Evolutionary conservation across 108 stramenopile species (phyloP).

Genomic region (Conticribra weissflogii): DNA sequence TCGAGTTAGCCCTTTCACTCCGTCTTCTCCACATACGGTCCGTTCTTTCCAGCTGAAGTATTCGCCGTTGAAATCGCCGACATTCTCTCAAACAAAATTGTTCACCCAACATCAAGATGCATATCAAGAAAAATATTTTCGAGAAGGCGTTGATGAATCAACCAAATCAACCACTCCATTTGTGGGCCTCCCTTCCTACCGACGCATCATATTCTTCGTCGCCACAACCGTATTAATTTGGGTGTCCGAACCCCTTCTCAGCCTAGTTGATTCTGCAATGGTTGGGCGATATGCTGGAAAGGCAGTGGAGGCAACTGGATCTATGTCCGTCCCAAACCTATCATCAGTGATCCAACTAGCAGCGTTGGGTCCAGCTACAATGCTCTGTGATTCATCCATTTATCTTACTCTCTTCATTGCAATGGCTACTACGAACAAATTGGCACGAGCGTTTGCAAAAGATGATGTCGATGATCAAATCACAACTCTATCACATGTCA

Average conservation of each 20-base stretch:
- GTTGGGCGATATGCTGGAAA: slow-evolving; percentile 72
- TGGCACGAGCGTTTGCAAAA: slow-evolving; percentile 78
- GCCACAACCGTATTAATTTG: slow-evolving; percentile 84
- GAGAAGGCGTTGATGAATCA: no score
- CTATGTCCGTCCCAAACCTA: slow-evolving; percentile 11
- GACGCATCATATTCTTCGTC: slow-evolving; percentile 60
- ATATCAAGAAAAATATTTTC: no score
- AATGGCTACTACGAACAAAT: slow-evolving; percentile 91
- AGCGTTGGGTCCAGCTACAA: slow-evolving; percentile 93
- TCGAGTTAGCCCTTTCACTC: no score
- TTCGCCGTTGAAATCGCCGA: no score
- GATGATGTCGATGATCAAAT: slow-evolving; percentile 46
- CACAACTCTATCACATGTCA: slow-evolving; percentile 60
- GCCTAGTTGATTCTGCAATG: slow-evolving; percentile 91
- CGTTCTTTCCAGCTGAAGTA: no score
- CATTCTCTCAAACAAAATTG: no score
- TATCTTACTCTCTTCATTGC: slow-evolving; percentile 89
- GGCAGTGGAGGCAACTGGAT: slow-evolving; percentile 12
- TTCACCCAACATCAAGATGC: no score
- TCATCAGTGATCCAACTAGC: slow-evolving; percentile 81
- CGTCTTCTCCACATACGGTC: no score
- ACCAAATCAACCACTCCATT: slow-evolving; percentile 22
- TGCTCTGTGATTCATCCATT: slow-evolving; percentile 80
- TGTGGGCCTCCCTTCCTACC: slow-evolving; percentile 66
- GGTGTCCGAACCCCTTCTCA: slow-evolving; percentile 90